Evolutionary conservation across 257 asterid genomes (phyloP).

Genomic region (Solanum corneliomulleri): DNA sequence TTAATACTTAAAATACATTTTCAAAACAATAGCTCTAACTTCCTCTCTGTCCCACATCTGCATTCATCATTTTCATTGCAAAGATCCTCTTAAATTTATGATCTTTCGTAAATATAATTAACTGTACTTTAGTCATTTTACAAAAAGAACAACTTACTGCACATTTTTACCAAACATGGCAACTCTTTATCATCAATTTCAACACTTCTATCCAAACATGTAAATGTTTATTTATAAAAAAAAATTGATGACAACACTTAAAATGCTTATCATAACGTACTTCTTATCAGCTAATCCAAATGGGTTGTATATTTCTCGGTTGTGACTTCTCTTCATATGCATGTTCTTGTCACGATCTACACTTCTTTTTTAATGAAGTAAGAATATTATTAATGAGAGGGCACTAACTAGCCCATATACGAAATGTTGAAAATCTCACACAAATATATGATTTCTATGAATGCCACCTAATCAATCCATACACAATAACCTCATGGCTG

Average conservation of each 20-base stretch:
- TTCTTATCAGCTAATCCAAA: neutral
- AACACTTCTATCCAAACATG: neutral
- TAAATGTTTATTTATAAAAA: neutral
- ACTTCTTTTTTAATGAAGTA: neutral
- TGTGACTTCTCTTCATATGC: neutral
- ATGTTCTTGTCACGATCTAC: neutral
- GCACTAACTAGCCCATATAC: neutral
- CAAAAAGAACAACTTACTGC: neutral
- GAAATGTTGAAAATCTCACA: neutral
- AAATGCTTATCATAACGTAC: neutral
- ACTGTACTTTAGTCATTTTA: neutral
- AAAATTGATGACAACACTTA: neutral
- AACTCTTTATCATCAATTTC: neutral
- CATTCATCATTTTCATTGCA: neutral
- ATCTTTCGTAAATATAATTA: neutral
- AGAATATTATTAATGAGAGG: neutral
- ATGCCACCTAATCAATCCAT: neutral
- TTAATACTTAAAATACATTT: neutral
- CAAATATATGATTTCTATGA: neutral
- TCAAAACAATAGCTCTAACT: neutral
- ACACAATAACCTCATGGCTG: neutral
- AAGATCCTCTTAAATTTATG: neutral
- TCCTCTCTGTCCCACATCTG: neutral
- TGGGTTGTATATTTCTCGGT: neutral
- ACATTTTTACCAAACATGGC: neutral